A percentile compares a stretch with the other conserved stretches of the same genome.
Conservation (phyloP, 2,329 filamentous ascomycete species). For the Zelopaecilomyces penicillatus region DNA sequence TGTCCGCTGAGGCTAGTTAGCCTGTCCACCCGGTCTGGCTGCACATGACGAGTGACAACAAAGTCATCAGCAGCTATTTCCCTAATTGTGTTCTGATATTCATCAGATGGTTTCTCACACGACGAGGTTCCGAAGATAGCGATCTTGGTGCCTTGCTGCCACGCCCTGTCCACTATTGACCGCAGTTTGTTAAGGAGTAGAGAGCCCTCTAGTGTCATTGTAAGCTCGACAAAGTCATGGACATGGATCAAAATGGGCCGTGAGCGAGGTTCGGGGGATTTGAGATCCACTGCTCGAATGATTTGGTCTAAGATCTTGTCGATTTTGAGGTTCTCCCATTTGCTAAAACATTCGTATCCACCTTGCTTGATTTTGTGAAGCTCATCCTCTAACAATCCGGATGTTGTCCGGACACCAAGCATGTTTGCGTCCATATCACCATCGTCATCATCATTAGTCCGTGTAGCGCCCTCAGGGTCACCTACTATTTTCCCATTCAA, state of each 20-base stretch:
- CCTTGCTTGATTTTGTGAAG: conserved; percentile 34
- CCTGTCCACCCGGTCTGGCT: conserved; percentile 19
- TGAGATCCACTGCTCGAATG: conserved; percentile 37
- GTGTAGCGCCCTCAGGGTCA: conserved; percentile 29
- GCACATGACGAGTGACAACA: conserved; percentile 28
- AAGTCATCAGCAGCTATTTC: conserved; percentile 34
- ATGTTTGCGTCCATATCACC: conserved; percentile 25
- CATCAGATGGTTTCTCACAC: conserved; percentile 38
- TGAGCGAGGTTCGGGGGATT: conserved; percentile 21
- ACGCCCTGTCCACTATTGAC: conserved; percentile 60
- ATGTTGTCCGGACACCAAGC: conserved; percentile 19
- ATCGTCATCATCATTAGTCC: conserved; percentile 25
- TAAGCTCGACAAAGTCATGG: conserved; percentile 73
- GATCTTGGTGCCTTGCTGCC: conserved; percentile 62
- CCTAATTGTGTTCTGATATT: conserved; percentile 31
- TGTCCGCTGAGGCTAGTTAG: conserved; percentile 1
- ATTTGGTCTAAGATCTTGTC: conserved; percentile 49
- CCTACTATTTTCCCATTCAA: conserved; percentile 45
- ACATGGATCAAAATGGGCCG: conserved; percentile 64
- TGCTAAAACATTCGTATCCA: conserved; percentile 28
- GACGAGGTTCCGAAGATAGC: conserved; percentile 74
- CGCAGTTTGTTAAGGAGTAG: conserved; percentile 63
- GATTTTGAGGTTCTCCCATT: conserved; percentile 56
- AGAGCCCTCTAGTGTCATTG: conserved; percentile 58
- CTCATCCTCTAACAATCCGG: conserved; percentile 32